Percentiles rank a stretch among this genome's conserved stretches.
Evolutionary conservation across 768 basidiomycete species (phyloP).

Genomic region (Exsudoporus frostii): DNA sequence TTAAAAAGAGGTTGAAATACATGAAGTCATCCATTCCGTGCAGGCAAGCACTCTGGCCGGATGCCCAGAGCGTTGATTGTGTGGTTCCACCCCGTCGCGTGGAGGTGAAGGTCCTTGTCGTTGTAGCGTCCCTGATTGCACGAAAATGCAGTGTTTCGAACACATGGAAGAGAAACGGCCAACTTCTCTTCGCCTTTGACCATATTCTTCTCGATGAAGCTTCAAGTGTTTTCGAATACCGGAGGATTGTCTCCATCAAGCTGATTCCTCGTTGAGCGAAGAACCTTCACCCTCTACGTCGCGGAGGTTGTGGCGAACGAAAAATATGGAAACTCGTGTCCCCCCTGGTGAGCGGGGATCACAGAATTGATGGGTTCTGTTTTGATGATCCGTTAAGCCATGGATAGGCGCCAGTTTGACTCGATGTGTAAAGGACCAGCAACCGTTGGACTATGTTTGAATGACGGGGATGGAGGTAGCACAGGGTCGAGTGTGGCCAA

Average conservation of each 20-base stretch:
- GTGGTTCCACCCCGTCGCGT: slow-evolving; percentile 18
- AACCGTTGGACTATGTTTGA: not conserved
- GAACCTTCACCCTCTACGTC: not conserved
- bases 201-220: slow-evolving; percentile 6
- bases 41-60: too few species aligned
- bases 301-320: not conserved
- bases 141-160: not conserved
- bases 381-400: slow-evolving; percentile 3
- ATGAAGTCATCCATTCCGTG: too few species aligned
- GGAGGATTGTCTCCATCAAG: slow-evolving; percentile 8
- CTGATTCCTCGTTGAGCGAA: slow-evolving; percentile 11
- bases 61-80: too few species aligned
- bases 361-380: slow-evolving; percentile 5
- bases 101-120: slow-evolving; percentile 15
- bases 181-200: slow-evolving; percentile 1
- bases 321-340: not conserved
- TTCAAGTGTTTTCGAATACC: slow-evolving; percentile 4
- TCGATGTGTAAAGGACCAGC: not conserved
- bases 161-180: not conserved
- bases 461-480: not conserved
- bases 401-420: not conserved
- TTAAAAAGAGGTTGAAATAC: too few species aligned
- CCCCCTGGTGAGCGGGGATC: not conserved
- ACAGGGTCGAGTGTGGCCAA: not conserved
- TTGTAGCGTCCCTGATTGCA: slow-evolving; percentile 15